A percentile compares a stretch with the other conserved stretches of the same genome.
These are phyloP conservation scores for Ceratocystis harringtonii DNA, from an alignment of 2,329 filamentous ascomycete genomes.

Conservation along the genomic window DNA sequence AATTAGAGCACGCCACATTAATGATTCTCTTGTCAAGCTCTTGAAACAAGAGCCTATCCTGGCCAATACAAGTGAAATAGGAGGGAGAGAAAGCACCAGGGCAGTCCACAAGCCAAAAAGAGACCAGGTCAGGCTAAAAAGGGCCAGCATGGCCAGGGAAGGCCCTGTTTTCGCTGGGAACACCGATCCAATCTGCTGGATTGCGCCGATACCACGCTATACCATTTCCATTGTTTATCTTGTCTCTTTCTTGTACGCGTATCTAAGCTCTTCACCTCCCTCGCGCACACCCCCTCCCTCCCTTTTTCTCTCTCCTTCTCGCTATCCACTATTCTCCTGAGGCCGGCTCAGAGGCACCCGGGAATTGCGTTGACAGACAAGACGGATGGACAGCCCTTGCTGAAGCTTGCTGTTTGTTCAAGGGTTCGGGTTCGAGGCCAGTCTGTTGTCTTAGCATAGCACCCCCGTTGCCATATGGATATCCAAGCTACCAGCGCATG, in stretches of 20 bases:
- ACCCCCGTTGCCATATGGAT: background rate
- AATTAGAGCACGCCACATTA: conserved; percentile 13
- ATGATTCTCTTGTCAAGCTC: conserved; percentile 11
- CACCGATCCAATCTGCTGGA: conserved; percentile 2
- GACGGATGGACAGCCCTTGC: background rate
- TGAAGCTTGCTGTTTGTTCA: background rate
- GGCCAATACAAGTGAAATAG: conserved; percentile 6
- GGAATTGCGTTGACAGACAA: conserved; percentile 2
- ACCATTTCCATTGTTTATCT: too few relatives aligned
- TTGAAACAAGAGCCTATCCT: conserved; percentile 8
- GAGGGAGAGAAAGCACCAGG: background rate
- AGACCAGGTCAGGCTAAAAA: too few relatives aligned
- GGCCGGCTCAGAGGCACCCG: background rate
- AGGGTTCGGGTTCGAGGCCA: background rate
- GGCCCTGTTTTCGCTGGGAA: background rate
- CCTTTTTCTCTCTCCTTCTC: background rate
- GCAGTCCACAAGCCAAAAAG: too few relatives aligned
- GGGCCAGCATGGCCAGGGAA: background rate
- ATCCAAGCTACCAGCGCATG: background rate
- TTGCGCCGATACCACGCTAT: background rate
- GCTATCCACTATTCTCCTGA: background rate
- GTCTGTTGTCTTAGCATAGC: background rate
- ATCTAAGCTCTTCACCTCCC: too few relatives aligned
- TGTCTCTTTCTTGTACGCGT: too few relatives aligned
- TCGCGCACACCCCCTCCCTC: background rate